Evolutionary conservation across 805 yeast species (phyloP).

Genomic region (Candida nemodendra): DNA sequence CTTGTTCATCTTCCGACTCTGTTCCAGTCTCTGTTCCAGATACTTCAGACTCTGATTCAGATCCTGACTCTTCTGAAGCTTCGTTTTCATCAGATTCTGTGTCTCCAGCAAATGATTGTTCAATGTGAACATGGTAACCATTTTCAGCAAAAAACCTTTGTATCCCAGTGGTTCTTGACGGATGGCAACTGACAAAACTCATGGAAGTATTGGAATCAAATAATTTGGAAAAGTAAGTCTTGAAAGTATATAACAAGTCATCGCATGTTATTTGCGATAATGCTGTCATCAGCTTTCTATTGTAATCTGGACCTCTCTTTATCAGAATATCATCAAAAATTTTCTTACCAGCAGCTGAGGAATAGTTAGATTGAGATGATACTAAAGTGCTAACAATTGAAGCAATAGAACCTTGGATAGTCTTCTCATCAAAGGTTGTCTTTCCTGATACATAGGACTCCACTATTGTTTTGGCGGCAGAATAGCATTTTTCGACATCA

Average conservation of each 20-base stretch:
- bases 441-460: conserved; percentile 56
- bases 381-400: conserved; percentile 74
- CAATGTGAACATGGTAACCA: conserved; percentile 64
- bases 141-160: conserved; percentile 40
- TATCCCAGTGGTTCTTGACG: conserved; percentile 52
- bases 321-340: conserved; percentile 65
- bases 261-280: conserved; percentile 52
- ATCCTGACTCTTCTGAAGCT: conserved; percentile 17
- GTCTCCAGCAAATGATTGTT: conserved; percentile 44
- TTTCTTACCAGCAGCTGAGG: conserved; percentile 63
- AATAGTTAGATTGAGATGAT: conserved; percentile 59
- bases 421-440: conserved; percentile 51
- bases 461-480: conserved; percentile 65
- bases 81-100: conserved; percentile 29
- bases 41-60: conserved; percentile 29
- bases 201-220: conserved; percentile 57
- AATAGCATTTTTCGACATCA: conserved; percentile 63
- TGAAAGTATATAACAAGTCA: conserved; percentile 50
- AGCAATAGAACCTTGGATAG: conserved; percentile 72
- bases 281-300: conserved; percentile 48
- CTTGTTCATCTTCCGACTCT: conserved; percentile 9
- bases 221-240: conserved; percentile 60
- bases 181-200: conserved; percentile 73
- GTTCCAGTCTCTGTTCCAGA: conserved; percentile 25
- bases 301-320: conserved; percentile 69